Evolutionary conservation across 352 stramenopile species (phyloP).

Genomic region (Achlya hypogyna): DNA sequence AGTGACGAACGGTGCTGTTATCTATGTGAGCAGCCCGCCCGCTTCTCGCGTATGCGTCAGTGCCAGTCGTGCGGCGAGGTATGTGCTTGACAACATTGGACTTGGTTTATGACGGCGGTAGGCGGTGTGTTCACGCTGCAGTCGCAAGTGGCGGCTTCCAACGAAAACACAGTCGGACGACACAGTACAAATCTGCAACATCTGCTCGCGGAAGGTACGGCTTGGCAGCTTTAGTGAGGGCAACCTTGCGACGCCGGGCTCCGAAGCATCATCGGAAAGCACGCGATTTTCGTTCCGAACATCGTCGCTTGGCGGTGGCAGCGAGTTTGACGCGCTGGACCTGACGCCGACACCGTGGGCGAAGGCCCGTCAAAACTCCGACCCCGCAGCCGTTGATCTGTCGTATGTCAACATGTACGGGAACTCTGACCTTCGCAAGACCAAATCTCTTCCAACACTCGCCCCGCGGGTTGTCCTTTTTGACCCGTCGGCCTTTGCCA

Average conservation of each 20-base stretch:
- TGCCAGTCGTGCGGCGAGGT: constrained; percentile 3
- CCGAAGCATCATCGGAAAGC: background rate
- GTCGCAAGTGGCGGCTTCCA: background rate
- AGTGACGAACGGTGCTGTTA: background rate
- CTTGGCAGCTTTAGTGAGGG: background rate
- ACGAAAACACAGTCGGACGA: background rate
- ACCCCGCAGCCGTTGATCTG: background rate
- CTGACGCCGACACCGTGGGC: background rate
- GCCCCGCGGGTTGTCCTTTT: background rate
- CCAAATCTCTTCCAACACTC: background rate
- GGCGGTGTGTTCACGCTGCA: background rate
- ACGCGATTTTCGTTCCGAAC: background rate
- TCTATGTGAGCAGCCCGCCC: background rate
- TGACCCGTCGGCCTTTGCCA: background rate
- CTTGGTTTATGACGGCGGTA: background rate
- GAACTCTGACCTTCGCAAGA: background rate
- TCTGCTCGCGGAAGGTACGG: background rate
- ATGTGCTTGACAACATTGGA: background rate
- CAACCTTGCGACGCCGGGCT: background rate
- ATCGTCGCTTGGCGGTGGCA: background rate
- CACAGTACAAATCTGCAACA: background rate
- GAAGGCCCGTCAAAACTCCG: background rate
- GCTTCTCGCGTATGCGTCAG: background rate
- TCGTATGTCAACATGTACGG: constrained; percentile 5
- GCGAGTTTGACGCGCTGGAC: background rate